A percentile compares a stretch with the other conserved stretches of the same genome.
Conservation (phyloP, 139 green algal genomes). For the Yamagishiella unicocca region DNA sequence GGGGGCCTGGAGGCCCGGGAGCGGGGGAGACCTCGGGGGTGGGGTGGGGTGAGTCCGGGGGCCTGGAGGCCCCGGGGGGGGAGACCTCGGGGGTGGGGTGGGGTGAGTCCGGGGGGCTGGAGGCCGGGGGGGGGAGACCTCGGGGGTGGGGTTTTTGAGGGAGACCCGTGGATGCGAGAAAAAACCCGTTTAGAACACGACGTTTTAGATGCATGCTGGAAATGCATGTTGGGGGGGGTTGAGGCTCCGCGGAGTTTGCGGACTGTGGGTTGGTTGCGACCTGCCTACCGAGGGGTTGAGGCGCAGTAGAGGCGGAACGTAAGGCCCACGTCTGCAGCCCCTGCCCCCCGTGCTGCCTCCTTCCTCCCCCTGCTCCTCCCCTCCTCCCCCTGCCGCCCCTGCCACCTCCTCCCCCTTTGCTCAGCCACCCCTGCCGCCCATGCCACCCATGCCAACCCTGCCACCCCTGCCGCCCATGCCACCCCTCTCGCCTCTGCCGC, state of each 20-base stretch:
- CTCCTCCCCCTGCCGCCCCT: not conserved
- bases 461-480: not conserved
- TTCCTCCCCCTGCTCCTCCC: not conserved
- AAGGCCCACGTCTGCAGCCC: not conserved
- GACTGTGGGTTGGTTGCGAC: too few relatives aligned
- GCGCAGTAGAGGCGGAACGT: not conserved
- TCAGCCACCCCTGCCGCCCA: not conserved
- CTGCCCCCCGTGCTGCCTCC: not conserved
- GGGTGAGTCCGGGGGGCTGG: too few relatives aligned
- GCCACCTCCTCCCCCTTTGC: not conserved
- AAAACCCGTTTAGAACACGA: too few relatives aligned
- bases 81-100: too few relatives aligned
- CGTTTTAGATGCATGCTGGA: too few relatives aligned
- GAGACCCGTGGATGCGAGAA: too few relatives aligned
- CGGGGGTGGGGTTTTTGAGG: too few relatives aligned
- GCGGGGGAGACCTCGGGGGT: not conserved
- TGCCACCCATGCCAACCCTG: not conserved
- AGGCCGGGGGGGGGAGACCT: too few relatives aligned
- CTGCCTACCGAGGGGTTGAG: not conserved
- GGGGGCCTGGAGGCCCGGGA: not conserved
- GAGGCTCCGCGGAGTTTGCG: too few relatives aligned
- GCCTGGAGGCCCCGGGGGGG: too few relatives aligned
- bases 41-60: too few relatives aligned
- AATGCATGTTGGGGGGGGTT: too few relatives aligned
- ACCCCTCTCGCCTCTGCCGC: not conserved